These are phyloP conservation scores for Drechslerella dactyloides DNA, from an alignment of 2,329 filamentous ascomycete species.

Conservation along the genomic window DNA sequence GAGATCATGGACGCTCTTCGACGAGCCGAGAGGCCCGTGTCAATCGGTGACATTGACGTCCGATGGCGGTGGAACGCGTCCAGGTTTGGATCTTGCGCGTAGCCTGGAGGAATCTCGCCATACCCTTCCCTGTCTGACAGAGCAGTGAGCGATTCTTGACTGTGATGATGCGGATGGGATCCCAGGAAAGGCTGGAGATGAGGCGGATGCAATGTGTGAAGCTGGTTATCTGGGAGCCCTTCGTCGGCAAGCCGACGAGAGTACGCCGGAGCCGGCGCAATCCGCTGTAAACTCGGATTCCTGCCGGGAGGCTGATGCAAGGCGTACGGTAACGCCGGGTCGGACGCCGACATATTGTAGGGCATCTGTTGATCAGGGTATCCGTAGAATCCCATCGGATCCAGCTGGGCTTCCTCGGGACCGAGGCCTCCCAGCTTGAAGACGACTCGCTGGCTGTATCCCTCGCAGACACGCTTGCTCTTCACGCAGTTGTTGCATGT, in stretches of 20 bases:
- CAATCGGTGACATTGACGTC: slow-evolving; percentile 32
- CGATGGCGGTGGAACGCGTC: slow-evolving; percentile 30
- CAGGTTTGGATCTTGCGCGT: slow-evolving; percentile 35
- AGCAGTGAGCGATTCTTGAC: slow-evolving; percentile 7
- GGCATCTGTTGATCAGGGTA: slow-evolving; percentile 42
- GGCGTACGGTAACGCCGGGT: slow-evolving; percentile 38
- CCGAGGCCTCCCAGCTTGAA: slow-evolving; percentile 65
- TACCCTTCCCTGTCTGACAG: slow-evolving; percentile 13
- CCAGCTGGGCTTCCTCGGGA: slow-evolving; percentile 38
- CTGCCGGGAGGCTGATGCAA: slow-evolving; percentile 39
- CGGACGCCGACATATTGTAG: slow-evolving; percentile 31
- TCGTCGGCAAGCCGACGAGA: slow-evolving; percentile 39
- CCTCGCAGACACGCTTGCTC: slow-evolving; percentile 81
- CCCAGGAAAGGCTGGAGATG: slow-evolving; percentile 42
- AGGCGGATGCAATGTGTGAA: slow-evolving; percentile 32
- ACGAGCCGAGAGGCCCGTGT: slow-evolving; percentile 29
- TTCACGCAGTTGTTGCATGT: slow-evolving; percentile 85
- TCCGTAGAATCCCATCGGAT: slow-evolving; percentile 42
- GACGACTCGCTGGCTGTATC: slow-evolving; percentile 79
- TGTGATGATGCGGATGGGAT: slow-evolving; percentile 23
- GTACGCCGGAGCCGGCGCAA: slow-evolving; percentile 53
- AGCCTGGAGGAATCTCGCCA: slow-evolving; percentile 23
- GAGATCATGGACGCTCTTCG: slow-evolving; percentile 38
- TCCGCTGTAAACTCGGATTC: slow-evolving; percentile 52
- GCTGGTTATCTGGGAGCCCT: slow-evolving; percentile 35